These are phyloP conservation scores for Geosiphon pyriformis DNA, from an alignment of 192 early-diverging fungal species.

Conservation along the genomic window DNA sequence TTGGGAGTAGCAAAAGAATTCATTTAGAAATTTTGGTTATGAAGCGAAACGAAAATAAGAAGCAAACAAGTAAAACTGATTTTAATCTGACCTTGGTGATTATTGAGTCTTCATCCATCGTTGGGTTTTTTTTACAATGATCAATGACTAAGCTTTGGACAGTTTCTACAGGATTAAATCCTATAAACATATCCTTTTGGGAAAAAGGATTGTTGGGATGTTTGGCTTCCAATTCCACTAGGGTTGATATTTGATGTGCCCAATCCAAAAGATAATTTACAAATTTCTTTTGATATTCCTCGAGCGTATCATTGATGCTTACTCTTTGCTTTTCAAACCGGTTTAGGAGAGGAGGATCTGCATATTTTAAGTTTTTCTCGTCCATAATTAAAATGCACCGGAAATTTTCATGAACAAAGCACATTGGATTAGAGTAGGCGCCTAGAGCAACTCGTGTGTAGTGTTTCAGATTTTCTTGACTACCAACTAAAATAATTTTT, in stretches of 20 bases:
- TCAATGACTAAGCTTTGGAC: constrained; percentile 20
- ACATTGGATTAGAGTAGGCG: constrained; percentile 23
- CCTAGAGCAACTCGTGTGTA: constrained; percentile 19
- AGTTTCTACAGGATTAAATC: constrained; percentile 8
- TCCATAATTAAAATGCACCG: constrained; percentile 23
- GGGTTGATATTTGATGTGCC: constrained; percentile 18
- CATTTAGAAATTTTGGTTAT: no score
- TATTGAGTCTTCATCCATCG: not conserved
- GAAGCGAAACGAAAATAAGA: not conserved
- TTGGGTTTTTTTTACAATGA: constrained; percentile 4
- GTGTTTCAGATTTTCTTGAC: constrained; percentile 21
- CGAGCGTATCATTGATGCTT: constrained; percentile 3
- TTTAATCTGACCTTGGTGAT: not conserved
- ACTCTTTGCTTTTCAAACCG: constrained; percentile 28
- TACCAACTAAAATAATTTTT: not conserved
- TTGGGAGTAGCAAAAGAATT: no score
- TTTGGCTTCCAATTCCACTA: not conserved
- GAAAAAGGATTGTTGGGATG: not conserved
- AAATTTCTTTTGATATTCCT: not conserved
- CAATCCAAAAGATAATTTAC: not conserved
- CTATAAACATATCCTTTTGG: constrained; percentile 22
- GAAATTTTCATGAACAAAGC: constrained; percentile 17
- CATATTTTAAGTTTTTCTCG: constrained; percentile 9
- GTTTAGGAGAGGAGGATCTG: constrained; percentile 19
- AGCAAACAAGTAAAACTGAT: not conserved